phyloP scores from a whole-genome alignment of 2,329 filamentous ascomycete genomes.

The Tricladium varicosporioides region DNA sequence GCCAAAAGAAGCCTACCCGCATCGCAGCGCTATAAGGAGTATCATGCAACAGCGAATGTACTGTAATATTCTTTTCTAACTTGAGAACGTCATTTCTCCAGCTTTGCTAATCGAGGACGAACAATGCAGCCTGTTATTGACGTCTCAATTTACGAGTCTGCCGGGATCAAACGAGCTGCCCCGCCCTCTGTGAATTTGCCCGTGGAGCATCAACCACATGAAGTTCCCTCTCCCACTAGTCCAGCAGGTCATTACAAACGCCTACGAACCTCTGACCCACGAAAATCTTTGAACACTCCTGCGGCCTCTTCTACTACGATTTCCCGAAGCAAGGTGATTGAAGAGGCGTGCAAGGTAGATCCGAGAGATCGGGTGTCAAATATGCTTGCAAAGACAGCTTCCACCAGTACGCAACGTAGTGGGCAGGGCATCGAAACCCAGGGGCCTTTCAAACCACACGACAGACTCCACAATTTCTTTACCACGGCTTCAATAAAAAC shows the following conservation, averaged over 20 bases:
- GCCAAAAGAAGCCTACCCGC: not conserved
- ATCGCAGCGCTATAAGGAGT: not conserved
- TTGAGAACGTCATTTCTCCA: not conserved
- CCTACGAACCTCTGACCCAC: conserved; percentile 3
- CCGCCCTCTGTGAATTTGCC: not conserved
- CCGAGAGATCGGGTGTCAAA: not conserved
- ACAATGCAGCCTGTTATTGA: too few relatives aligned
- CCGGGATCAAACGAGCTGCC: conserved; percentile 9
- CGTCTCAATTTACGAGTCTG: not conserved
- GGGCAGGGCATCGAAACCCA: not conserved
- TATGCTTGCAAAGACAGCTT: not conserved
- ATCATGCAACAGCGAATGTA: not conserved
- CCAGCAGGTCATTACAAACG: conserved; percentile 5
- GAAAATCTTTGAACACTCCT: not conserved
- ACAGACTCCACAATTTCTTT: conserved; percentile 12
- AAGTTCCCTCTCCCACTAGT: not conserved
- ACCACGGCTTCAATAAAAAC: conserved; percentile 14
- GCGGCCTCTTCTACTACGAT: not conserved
- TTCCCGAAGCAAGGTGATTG: not conserved
- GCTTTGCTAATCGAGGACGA: too few relatives aligned
- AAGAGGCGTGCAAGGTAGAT: not conserved
- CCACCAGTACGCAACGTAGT: not conserved
- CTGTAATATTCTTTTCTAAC: not conserved
- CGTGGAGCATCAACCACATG: not conserved
- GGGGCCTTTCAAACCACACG: not conserved